phyloP scores from a whole-genome alignment of 306 rosid species.

The Aeschynomene evenia region DNA sequence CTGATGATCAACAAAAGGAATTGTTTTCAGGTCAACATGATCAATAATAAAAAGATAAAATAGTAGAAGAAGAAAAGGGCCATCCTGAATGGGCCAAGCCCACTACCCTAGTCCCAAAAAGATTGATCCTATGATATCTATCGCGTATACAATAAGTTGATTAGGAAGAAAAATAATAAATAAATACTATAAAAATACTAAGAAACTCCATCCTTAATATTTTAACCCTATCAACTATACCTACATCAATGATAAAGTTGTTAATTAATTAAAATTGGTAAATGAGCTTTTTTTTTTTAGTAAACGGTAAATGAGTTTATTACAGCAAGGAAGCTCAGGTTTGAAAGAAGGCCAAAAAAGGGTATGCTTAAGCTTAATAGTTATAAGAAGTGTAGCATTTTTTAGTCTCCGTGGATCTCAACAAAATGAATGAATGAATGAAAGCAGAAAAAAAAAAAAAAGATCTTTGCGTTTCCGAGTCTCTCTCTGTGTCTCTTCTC shows the following conservation, averaged over 20 bases:
- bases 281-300: no score
- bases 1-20: no score
- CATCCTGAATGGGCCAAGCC: neutral
- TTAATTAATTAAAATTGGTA: no score
- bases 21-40: no score
- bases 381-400: slow-evolving; percentile 1
- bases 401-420: neutral
- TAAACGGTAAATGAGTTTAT: neutral
- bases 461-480: slow-evolving; percentile 22
- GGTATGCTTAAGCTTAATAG: neutral
- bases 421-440: neutral
- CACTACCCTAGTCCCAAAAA: neutral
- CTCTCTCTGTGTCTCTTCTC: neutral
- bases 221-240: no score
- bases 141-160: neutral
- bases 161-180: no score
- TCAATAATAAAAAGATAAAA: no score
- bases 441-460: neutral
- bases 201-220: no score
- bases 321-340: neutral
- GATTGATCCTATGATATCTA: neutral
- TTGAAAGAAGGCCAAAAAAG: neutral
- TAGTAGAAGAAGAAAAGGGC: no score
- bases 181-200: neutral
- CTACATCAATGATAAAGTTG: no score